phyloP scores from a whole-genome alignment of 352 stramenopile species.

The Sclerospora graminicola region DNA sequence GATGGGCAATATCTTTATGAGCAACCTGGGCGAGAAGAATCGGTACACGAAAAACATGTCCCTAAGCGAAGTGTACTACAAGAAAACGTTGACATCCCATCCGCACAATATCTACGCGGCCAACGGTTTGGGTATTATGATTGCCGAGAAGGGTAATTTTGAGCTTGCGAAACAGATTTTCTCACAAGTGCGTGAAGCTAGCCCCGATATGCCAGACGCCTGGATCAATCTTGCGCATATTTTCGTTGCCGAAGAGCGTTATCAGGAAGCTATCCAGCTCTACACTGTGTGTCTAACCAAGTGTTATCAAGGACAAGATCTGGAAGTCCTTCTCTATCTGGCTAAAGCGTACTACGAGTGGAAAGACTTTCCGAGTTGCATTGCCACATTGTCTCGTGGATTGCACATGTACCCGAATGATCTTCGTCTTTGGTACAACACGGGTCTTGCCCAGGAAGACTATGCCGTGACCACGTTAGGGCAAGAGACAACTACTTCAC shows the following conservation, averaged over 20 bases:
- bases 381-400: constrained; percentile 64
- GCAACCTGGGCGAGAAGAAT: constrained; percentile 91
- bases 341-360: constrained; percentile 85
- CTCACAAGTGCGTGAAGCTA: constrained; percentile 92
- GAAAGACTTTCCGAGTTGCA: constrained; percentile 85
- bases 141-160: constrained; percentile 96
- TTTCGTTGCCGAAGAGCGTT: constrained; percentile 93
- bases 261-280: constrained; percentile 92
- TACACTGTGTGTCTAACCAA: constrained; percentile 90
- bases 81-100: constrained; percentile 90
- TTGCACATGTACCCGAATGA: constrained; percentile 76
- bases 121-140: constrained; percentile 95
- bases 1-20: constrained; percentile 98
- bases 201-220: constrained; percentile 91
- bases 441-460: constrained; percentile 78
- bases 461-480: constrained; percentile 77
- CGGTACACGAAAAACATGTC: constrained; percentile 95
- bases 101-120: constrained; percentile 92
- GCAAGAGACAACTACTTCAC: constrained; percentile 42
- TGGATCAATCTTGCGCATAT: constrained; percentile 97
- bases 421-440: constrained; percentile 80
- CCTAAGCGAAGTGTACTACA: constrained; percentile 92
- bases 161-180: constrained; percentile 95
- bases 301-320: constrained; percentile 83
- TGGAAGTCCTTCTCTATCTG: constrained; percentile 76